phyloP scores from a whole-genome alignment of 2,329 filamentous ascomycete species.

The Botrytis hyacinthi region DNA sequence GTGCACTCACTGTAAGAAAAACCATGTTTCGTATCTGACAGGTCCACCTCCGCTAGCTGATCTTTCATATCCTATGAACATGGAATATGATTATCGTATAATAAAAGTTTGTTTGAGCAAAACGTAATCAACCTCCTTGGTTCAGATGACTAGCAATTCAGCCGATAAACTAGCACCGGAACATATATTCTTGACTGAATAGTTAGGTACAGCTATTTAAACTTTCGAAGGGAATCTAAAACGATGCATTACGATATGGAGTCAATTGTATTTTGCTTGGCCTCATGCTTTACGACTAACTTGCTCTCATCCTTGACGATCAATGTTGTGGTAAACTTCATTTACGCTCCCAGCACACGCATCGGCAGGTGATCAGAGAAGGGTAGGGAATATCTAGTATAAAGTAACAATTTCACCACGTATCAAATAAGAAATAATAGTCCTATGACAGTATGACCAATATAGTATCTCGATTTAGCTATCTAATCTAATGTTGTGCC shows the following conservation, averaged over 20 bases:
- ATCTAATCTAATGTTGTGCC: background rate
- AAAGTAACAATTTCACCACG: background rate
- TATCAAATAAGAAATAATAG: background rate
- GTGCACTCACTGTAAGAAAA: background rate
- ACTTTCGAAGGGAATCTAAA: background rate
- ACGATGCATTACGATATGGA: background rate
- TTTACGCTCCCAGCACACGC: background rate
- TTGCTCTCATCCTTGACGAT: background rate
- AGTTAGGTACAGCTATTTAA: background rate
- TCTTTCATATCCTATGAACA: too few relatives aligned
- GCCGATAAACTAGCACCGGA: too few relatives aligned
- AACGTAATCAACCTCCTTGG: rapidly evolving
- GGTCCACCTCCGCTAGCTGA: background rate
- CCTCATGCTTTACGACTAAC: background rate
- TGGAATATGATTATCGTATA: too few relatives aligned
- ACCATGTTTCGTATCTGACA: rapidly evolving
- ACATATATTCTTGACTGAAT: too few relatives aligned
- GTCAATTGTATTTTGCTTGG: background rate
- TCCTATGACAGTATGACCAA: rapidly evolving
- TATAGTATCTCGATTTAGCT: background rate
- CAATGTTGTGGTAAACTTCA: background rate
- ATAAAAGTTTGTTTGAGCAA: too few relatives aligned
- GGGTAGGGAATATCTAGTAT: background rate
- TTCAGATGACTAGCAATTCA: background rate
- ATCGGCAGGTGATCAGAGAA: background rate